Evolutionary conservation across 768 basidiomycete species (phyloP), one percentile per base, ranked within the genome.

Genomic region (Boletus pseudopeckii): DNA sequence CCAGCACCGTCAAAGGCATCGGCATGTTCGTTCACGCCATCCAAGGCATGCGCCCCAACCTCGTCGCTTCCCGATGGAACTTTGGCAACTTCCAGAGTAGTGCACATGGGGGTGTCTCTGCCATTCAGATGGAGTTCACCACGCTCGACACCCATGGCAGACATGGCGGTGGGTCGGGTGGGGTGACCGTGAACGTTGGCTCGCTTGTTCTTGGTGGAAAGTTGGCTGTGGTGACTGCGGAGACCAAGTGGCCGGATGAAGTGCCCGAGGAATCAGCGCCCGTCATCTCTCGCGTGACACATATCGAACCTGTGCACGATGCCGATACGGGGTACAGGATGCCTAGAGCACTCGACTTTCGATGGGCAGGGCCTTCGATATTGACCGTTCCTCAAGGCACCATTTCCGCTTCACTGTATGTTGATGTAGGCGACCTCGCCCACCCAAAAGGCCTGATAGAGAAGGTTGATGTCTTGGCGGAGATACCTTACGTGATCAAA

Each of bases 21-120:
- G 91, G 92, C 28, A 90, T 93, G 88, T 85, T 96, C 70, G 80
- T 95, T 18, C 91, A 96, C 70, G 96, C 96, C 42, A 97, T 98
- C 68, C 96, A 98, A 69, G 97, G 96, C 69, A 96, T 99, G 92
- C 83, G 93, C 8, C 94, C 96, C 45, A 90, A 99, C 72, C 80
- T 92, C 52, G 84, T 97, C 62, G 97, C 97, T 14, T 77, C 90
- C 18, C 74, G 88, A 9, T 99, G 97, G 97, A 98, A 98, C 75
- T 99, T 98, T 74, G 86, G 77, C 28, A 80, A 89, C 74, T 99
- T 99, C 79, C 87, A 92, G 70, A 88, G 89, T 65, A 71, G 76
- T 17, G 75, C 82, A 24, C 79, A 83, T 45, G 85, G 82, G 17
- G 88, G 88, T 8, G 86, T 92, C 8, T 85, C 92, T 49, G 92